Base-by-base conservation (phyloP, 495 filamentous ascomycete species). In the Aspergillus sparsus region DNA sequence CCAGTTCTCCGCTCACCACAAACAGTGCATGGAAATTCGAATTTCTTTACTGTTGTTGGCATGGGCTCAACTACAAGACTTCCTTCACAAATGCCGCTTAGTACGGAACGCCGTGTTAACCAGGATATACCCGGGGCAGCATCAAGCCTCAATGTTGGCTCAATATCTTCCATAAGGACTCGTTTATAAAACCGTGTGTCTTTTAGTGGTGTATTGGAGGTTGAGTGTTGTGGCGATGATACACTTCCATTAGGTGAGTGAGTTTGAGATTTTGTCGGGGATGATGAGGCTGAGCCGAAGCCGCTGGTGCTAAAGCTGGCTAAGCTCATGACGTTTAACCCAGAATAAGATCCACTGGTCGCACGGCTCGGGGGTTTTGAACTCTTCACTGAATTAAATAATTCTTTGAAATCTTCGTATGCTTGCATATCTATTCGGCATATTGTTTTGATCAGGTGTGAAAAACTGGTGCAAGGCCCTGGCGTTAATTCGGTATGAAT, bases 131-230 rank as follows among this genome's bases (percentile, higher is more conserved):
- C 92, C 1, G 94, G 93, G 0, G 94, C 91, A 6, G 82, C 81
- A 73, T 98, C 94, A 5, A 98, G 82, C 42, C 94, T 84, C 16
- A 98, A 74, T 0, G 94, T 96, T 3, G 94, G 94, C 73, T 98
- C 94, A 55, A 98, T 89, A 73, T 98, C 94, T 71, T 98, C 94
- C 53, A 83, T 78, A 11, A 97, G 72, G 6, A 82, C 84, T 18
- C 94, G 85, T 73, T 98, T 98, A 74, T 92, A 98, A 71, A 97
- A 98, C 61, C 88, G 89, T 4, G 89, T 91, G 55, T 97, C 94
- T 66, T 96, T 96, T 46, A 98, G 74, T 8, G 85, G 80, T 18
- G 78, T 74, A 44, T 75, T 71, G 18, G 70, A 67, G n/a, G 68
- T 68, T 3, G 59, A 59, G 11, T 64, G 58, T 27, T 71, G 68